These are phyloP conservation scores for Alternaria brassicae DNA, from an alignment of 2,329 filamentous ascomycete genomes.

Conservation along the genomic window DNA sequence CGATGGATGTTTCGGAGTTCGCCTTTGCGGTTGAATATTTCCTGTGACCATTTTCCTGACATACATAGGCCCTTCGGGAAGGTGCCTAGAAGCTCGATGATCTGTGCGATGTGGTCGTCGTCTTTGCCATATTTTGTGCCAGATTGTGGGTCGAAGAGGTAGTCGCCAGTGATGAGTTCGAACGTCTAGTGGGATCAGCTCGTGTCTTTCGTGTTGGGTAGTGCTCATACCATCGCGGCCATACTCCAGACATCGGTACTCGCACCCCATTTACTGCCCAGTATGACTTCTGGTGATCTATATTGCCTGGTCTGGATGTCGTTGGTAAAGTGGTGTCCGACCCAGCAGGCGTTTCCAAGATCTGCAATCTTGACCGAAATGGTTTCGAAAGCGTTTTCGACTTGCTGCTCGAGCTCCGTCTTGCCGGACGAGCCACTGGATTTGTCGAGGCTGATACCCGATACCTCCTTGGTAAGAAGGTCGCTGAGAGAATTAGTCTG, in stretches of 20 bases:
- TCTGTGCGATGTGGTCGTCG: conserved; percentile 98
- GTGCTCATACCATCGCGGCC: conserved; percentile 86
- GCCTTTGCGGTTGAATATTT: conserved; percentile 98
- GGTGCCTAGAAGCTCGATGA: conserved; percentile 92
- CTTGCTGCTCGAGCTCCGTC: conserved; percentile 50
- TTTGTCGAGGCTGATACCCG: conserved; percentile 89
- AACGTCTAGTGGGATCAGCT: conserved; percentile 72
- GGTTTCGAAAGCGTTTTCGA: conserved; percentile 72
- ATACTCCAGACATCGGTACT: conserved; percentile 99
- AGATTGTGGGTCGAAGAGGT: conserved; percentile 97
- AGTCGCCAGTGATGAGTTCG: conserved; percentile 96
- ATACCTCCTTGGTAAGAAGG: conserved; percentile 89
- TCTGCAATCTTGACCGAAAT: conserved; percentile 99
- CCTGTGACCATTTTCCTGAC: conserved; percentile 95
- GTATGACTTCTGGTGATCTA: conserved; percentile 93
- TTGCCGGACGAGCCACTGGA: conserved; percentile 61
- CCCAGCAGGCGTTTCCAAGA: conserved; percentile 97
- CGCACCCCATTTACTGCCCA: conserved; percentile 98
- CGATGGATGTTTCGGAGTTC: conserved; percentile 97
- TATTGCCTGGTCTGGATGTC: conserved; percentile 99
- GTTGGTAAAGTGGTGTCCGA: conserved; percentile 98
- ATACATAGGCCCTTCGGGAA: conserved; percentile 93
- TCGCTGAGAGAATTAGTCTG: conserved; percentile 64
- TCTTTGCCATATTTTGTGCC: conserved; percentile 99
- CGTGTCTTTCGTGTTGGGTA: not conserved